A percentile compares a stretch with the other conserved stretches of the same genome.
Evolutionary conservation across 2,329 filamentous ascomycete species (phyloP).

Genomic region (Fusarium concolor): DNA sequence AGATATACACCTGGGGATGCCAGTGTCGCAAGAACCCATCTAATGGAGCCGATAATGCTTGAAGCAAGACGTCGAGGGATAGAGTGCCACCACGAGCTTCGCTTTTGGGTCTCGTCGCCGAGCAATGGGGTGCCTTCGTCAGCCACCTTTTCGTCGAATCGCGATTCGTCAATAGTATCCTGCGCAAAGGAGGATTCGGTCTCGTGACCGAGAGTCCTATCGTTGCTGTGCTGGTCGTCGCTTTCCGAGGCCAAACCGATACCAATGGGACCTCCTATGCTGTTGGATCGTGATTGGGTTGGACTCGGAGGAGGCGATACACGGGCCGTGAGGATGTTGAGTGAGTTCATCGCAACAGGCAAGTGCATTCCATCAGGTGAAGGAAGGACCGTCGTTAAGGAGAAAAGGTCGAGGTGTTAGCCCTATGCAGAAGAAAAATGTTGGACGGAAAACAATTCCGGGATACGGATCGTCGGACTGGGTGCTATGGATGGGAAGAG

Average conservation of each 20-base stretch:
- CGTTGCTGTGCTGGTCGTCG: constrained; percentile 42
- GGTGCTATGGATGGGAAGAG: neutral
- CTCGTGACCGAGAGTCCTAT: constrained; percentile 53
- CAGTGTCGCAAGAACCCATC: constrained; percentile 82
- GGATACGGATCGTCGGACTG: constrained; percentile 22
- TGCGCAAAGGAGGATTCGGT: constrained; percentile 50
- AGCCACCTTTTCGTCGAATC: constrained; percentile 52
- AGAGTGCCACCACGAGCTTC: constrained; percentile 63
- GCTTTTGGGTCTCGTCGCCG: constrained; percentile 49
- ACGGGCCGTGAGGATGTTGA: constrained; percentile 91
- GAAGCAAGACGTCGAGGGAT: constrained; percentile 77
- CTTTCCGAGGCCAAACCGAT: constrained; percentile 59
- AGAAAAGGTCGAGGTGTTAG: constrained; percentile 6
- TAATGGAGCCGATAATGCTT: constrained; percentile 79
- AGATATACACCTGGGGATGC: constrained; percentile 85
- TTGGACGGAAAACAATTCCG: constrained; percentile 13
- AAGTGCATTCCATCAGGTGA: constrained; percentile 66
- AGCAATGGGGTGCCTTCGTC: constrained; percentile 76
- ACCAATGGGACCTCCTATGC: constrained; percentile 65
- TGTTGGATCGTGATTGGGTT: constrained; percentile 69
- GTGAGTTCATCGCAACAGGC: constrained; percentile 86
- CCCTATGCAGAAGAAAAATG: neutral
- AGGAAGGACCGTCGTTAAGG: constrained; percentile 8
- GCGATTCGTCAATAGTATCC: constrained; percentile 52
- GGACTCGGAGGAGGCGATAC: constrained; percentile 73